Evolutionary conservation across 2,329 filamentous ascomycete species (phyloP).

Genomic region (Talaromyces albobiverticillius): DNA sequence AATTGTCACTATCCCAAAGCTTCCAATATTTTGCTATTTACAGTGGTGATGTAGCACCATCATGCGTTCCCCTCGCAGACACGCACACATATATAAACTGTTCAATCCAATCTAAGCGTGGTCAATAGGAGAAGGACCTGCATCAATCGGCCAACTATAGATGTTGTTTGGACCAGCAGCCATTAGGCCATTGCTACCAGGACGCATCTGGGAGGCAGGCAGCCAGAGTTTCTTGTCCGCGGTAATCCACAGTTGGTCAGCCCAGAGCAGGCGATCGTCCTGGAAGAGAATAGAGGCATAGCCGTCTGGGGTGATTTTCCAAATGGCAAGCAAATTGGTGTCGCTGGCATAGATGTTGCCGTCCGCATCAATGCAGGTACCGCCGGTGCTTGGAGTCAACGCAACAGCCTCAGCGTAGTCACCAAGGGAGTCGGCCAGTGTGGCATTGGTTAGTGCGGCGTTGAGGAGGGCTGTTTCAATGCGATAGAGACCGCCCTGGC

Average conservation of each 20-base stretch:
- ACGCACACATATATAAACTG: too few species aligned
- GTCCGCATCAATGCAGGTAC: slow-evolving; percentile 36
- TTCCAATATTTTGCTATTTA: too few species aligned
- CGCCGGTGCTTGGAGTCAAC: slow-evolving; percentile 36
- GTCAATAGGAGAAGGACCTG: too few species aligned
- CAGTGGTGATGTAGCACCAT: too few species aligned
- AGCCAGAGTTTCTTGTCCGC: slow-evolving; percentile 2
- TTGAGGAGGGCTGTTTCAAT: slow-evolving; percentile 32
- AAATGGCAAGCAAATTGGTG: slow-evolving; percentile 26
- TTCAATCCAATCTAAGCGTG: too few species aligned
- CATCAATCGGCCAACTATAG: too few species aligned
- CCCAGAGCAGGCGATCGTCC: neutral
- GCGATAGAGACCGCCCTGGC: slow-evolving; percentile 29
- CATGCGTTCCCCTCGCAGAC: too few species aligned
- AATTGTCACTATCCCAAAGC: too few species aligned
- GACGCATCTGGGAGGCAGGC: neutral
- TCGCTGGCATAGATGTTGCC: slow-evolving; percentile 39
- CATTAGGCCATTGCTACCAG: too few species aligned
- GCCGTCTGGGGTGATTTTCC: neutral
- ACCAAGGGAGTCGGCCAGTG: slow-evolving; percentile 25
- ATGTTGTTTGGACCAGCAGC: too few species aligned
- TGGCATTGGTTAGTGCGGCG: slow-evolving; percentile 30
- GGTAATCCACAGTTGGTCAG: neutral
- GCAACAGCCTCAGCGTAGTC: slow-evolving; percentile 28
- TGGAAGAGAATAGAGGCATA: neutral